These are phyloP conservation scores for Penicillium tannophilum DNA, from an alignment of 495 filamentous ascomycete species.

Conservation along the genomic window DNA sequence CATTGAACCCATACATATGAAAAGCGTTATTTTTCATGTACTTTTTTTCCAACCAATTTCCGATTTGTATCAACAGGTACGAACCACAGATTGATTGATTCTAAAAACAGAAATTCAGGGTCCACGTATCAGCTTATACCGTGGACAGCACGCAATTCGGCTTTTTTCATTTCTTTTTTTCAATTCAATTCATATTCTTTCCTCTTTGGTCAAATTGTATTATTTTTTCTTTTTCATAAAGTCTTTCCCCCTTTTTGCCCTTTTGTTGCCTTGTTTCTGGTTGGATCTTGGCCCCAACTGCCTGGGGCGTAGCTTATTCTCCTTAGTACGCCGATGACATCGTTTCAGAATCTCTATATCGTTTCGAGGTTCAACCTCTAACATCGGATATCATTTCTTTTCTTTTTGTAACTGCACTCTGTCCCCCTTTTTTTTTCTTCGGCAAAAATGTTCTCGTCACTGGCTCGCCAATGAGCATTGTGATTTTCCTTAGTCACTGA, in stretches of 20 bases:
- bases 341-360: background rate
- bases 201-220: background rate
- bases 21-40: background rate
- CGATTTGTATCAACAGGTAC: conserved; percentile 9
- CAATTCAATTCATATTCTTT: conserved; percentile 4
- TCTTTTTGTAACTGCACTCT: background rate
- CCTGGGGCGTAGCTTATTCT: conserved; percentile 24
- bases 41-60: no score
- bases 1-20: no score
- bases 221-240: background rate
- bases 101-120: conserved; percentile 39
- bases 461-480: conserved; percentile 20
- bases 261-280: conserved; percentile 4
- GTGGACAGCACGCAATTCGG: conserved; percentile 19
- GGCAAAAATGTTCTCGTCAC: background rate
- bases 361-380: conserved; percentile 1
- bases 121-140: conserved; percentile 26
- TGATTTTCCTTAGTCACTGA: conserved; percentile 15
- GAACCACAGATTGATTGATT: conserved; percentile 29
- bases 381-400: background rate
- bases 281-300: conserved; percentile 12
- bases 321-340: conserved; percentile 19
- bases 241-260: conserved; percentile 13
- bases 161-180: conserved; percentile 15
- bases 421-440: background rate